phyloP scores from a whole-genome alignment of 805 yeast genomes.

The Torulaspora franciscae region DNA sequence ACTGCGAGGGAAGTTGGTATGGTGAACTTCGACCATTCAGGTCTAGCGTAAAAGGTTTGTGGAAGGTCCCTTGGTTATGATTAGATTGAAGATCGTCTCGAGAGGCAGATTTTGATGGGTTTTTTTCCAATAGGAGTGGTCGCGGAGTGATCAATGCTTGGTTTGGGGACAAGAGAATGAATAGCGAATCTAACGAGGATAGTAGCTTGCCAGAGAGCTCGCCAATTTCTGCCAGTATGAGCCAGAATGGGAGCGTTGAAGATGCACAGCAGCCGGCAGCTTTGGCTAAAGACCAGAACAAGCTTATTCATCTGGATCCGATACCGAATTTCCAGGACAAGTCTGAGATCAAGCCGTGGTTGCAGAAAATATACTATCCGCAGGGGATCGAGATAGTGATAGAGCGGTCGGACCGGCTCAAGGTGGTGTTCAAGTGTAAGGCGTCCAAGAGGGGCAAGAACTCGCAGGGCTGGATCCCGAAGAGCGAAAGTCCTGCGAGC shows the following conservation, averaged over 20 bases:
- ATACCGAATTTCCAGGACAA: conserved; percentile 40
- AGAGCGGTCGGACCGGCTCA: conserved; percentile 56
- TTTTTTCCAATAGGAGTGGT: background rate
- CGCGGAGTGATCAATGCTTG: conserved; percentile 1
- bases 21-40: background rate
- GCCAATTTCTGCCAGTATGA: background rate
- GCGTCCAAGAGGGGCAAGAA: conserved; percentile 34
- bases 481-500: conserved; percentile 1
- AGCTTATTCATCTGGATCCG: conserved; percentile 37
- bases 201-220: conserved; percentile 2
- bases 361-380: conserved; percentile 44
- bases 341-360: conserved; percentile 58
- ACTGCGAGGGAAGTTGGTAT: background rate
- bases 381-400: conserved; percentile 54
- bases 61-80: background rate
- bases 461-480: conserved; percentile 16
- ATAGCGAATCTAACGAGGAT: conserved; percentile 4
- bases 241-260: background rate
- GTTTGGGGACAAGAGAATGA: conserved; percentile 6
- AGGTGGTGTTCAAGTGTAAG: conserved; percentile 60
- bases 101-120: conserved; percentile 1
- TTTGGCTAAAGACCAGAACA: conserved; percentile 28
- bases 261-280: conserved; percentile 9
- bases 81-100: background rate
- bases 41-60: background rate